These are phyloP conservation scores for Cenococcum geophilum DNA, from an alignment of 495 filamentous ascomycete genomes.

Conservation along the genomic window DNA sequence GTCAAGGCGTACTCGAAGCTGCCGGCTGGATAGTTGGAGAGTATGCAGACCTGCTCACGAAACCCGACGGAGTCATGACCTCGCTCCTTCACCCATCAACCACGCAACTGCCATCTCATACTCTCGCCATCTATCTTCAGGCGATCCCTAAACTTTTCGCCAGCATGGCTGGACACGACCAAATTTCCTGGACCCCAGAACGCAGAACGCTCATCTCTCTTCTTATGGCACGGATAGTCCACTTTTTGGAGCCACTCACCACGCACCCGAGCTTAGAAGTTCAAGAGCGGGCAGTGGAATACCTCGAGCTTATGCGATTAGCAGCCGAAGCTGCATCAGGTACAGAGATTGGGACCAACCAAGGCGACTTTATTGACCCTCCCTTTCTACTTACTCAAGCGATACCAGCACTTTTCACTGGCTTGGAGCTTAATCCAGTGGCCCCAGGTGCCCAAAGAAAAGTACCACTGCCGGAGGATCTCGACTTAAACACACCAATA, in stretches of 20 bases:
- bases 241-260: slow-evolving; percentile 69
- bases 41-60: slow-evolving; percentile 62
- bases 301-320: slow-evolving; percentile 78
- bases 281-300: slow-evolving; percentile 92
- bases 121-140: slow-evolving; percentile 75
- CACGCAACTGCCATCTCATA: slow-evolving; percentile 53
- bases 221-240: slow-evolving; percentile 69
- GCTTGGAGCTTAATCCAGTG: slow-evolving; percentile 86
- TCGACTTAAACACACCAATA: slow-evolving; percentile 75
- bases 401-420: slow-evolving; percentile 77
- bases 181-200: slow-evolving; percentile 53
- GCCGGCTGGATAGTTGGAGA: slow-evolving; percentile 84
- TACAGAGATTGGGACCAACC: slow-evolving; percentile 49
- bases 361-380: slow-evolving; percentile 52
- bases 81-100: slow-evolving; percentile 64
- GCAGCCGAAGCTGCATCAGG: slow-evolving; percentile 68
- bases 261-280: slow-evolving; percentile 84
- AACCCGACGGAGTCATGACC: slow-evolving; percentile 59
- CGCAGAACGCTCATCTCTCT: slow-evolving; percentile 65
- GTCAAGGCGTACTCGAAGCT: slow-evolving; percentile 60
- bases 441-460: slow-evolving; percentile 76
- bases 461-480: slow-evolving; percentile 66
- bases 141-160: slow-evolving; percentile 78
- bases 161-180: slow-evolving; percentile 52
- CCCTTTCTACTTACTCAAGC: slow-evolving; percentile 80